A percentile compares a stretch with the other conserved stretches of the same genome.
Conservation (phyloP, 1,284 basidiomycete genomes). For the Malassezia obtusa region DNA sequence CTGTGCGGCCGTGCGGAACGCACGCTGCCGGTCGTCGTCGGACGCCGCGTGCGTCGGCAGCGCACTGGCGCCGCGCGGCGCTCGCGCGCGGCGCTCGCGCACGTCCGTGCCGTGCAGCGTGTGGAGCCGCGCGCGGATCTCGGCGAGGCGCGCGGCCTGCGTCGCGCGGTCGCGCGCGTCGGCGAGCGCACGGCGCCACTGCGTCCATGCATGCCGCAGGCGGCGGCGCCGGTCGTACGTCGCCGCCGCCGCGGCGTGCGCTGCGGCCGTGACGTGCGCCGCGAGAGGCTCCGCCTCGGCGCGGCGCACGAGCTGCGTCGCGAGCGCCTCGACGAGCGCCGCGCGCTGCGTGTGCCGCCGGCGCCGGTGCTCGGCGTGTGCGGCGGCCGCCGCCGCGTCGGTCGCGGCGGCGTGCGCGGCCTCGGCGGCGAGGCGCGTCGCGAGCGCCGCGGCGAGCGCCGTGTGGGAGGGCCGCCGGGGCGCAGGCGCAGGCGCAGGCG, state of each 20-base stretch:
- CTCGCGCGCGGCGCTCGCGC: background rate
- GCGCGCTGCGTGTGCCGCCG: background rate
- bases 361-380: background rate
- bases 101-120: background rate
- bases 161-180: constrained; percentile 1
- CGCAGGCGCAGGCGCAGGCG: background rate
- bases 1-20: background rate
- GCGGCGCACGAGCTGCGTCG: background rate
- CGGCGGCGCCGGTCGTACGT: background rate
- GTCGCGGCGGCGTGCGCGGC: background rate
- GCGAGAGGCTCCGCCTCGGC: background rate
- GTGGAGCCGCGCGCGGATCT: constrained; percentile 6
- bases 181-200: constrained; percentile 2
- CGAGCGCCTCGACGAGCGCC: background rate
- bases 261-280: background rate
- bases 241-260: background rate
- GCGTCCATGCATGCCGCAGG: background rate
- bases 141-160: constrained; percentile 9
- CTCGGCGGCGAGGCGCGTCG: background rate
- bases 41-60: background rate
- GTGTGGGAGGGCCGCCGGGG: background rate
- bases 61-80: background rate
- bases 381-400: background rate
- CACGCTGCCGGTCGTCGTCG: background rate
- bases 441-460: background rate